These are phyloP conservation scores for Jamesozyma spencerorum DNA, from an alignment of 805 yeast species.

Conservation along the genomic window DNA sequence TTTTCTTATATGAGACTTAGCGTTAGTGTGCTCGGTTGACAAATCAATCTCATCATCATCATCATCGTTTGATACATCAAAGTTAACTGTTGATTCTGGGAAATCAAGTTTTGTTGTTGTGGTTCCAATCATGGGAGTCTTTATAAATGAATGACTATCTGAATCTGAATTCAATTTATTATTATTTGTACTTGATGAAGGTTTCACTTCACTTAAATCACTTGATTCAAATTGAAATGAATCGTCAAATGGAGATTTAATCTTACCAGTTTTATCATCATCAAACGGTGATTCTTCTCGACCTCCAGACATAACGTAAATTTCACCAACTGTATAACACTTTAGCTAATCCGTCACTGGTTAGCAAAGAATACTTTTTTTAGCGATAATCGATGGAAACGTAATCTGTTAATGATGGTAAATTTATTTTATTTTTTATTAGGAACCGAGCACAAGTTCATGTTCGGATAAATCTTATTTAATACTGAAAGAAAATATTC, in stretches of 20 bases:
- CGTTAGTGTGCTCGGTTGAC: neutral
- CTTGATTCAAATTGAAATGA: constrained; percentile 18
- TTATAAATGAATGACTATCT: constrained; percentile 18
- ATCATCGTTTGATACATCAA: neutral
- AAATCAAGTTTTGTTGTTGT: constrained; percentile 12
- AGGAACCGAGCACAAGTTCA: too few relatives aligned
- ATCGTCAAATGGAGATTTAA: constrained; percentile 27
- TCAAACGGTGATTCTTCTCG: neutral
- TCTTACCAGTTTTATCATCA: constrained; percentile 9
- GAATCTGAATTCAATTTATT: constrained; percentile 4
- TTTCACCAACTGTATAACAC: too few relatives aligned
- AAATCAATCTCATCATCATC: constrained; percentile 1
- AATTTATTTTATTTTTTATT: too few relatives aligned
- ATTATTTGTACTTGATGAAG: neutral
- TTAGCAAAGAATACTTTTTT: too few relatives aligned
- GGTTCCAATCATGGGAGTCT: constrained; percentile 21
- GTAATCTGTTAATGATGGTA: too few relatives aligned
- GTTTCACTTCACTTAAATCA: constrained; percentile 8
- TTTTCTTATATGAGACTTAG: constrained; percentile 34
- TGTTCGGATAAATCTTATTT: too few relatives aligned
- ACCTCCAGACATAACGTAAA: too few relatives aligned
- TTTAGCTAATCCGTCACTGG: too few relatives aligned
- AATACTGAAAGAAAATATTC: too few relatives aligned
- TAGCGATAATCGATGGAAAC: too few relatives aligned
- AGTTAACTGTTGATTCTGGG: constrained; percentile 7